Evolutionary conservation across 768 basidiomycete species (phyloP), one percentile per base, ranked within the genome.

Genomic region (Russula griseocarnosa): DNA sequence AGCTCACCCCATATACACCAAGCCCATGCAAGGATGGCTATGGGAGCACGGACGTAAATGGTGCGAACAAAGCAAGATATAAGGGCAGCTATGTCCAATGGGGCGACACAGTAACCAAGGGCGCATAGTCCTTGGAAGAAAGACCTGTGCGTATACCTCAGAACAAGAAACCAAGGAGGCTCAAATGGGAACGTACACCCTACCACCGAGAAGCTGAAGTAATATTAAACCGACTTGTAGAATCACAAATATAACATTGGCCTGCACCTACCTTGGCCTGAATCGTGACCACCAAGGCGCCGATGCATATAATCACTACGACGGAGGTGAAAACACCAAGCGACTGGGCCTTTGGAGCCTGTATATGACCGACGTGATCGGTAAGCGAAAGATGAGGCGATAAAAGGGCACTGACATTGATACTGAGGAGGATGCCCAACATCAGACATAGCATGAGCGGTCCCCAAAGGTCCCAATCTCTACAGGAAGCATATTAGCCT

Each of bases 401-500:
- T 40, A 22, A 44, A 24, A 28, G 3, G 6, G 51, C 69, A 68
- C 82, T 57, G 71, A 91, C 93, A 73, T 91, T 92, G 52, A 93
- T 76, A 71, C 91, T 94, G 22, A 96, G 82, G 80, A 94, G 87
- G 50, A 92, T 87, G 58, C 87, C 90, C 14, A 95, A 82, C 46
- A 83, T 73, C 59, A 95, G 79, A 69, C 88, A 92, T 46, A 94
- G 81, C 28, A 98, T 80, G 3, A 98, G 79, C 13, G 95, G 95
- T 3, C 95, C 95, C 96, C 96, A 98, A 28, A 98, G 81, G 75
- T 98, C 96, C 96, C 95, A 98, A 72, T 98, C 95, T 67, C 94
- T 94, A 71, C 3, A 40, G 36, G 14, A 47, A 24, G 36, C 16
- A 16, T 5, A 53, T 13, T 14, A 26, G 16, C 42, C 32, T 49